Evolutionary conservation across 2,329 filamentous ascomycete species (phyloP).

Genomic region (Colletotrichum limetticola): DNA sequence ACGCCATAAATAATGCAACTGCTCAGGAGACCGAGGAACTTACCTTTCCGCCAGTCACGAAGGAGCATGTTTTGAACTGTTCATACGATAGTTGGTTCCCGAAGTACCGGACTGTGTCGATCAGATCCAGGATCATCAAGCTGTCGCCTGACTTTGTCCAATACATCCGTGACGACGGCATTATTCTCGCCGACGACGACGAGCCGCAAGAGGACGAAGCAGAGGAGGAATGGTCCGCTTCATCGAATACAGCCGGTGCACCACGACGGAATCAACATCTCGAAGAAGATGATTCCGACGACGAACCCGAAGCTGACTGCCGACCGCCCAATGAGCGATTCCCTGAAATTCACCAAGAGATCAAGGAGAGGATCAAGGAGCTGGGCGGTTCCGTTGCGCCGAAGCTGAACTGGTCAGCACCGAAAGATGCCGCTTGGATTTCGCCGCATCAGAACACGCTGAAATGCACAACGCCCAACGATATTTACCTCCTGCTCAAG

Average conservation of each 20-base stretch:
- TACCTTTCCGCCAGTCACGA: constrained; percentile 85
- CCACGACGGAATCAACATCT: constrained; percentile 39
- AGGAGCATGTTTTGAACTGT: constrained; percentile 91
- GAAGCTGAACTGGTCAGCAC: constrained; percentile 97
- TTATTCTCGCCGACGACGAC: constrained; percentile 82
- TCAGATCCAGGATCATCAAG: constrained; percentile 87
- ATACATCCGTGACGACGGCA: constrained; percentile 93
- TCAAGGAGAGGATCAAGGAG: constrained; percentile 81
- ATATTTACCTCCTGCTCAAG: constrained; percentile 94
- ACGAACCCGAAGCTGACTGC: constrained; percentile 56
- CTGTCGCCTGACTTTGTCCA: constrained; percentile 80
- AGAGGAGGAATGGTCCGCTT: constrained; percentile 60
- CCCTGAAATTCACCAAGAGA: constrained; percentile 78
- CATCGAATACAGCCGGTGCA: constrained; percentile 18
- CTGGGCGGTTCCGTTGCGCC: constrained; percentile 89
- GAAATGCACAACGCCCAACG: constrained; percentile 88
- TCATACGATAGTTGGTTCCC: constrained; percentile 95
- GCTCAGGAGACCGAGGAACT: constrained; percentile 48
- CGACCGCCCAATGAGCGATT: constrained; percentile 67
- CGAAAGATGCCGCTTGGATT: constrained; percentile 97
- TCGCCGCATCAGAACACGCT: constrained; percentile 85
- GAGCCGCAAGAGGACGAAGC: constrained; percentile 64
- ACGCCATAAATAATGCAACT: constrained; percentile 21
- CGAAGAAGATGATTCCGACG: constrained; percentile 59
- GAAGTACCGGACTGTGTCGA: constrained; percentile 78